Base-by-base conservation (phyloP, 306 rosid genomes). In the Pachyrhizus erosus region DNA sequence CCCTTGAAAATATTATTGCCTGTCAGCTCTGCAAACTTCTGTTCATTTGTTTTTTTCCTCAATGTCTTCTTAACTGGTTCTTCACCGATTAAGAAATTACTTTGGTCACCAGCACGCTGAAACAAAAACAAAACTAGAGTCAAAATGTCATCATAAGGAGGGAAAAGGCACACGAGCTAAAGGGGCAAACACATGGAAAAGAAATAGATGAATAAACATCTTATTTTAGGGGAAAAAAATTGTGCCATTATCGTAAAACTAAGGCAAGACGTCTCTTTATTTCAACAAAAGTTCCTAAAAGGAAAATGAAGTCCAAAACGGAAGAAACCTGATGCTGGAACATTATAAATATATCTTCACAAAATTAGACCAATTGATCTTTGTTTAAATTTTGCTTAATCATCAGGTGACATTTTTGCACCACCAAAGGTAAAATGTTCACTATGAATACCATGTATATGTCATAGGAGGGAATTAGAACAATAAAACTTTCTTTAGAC, bases 101-200 rank as follows among this genome's bases (percentile, higher is more conserved):
- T 90, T 88, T 83, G 97, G 48, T 91, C 94, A 69, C 91, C 97
- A 14, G 94, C 95, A 75, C 90, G 93, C 98, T 95, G 67, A 39
- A 40, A 65, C 76, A 43, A 70, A 24, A 39, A 64, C 2, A 23
- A 70, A 42, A 39, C 51, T 2, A 24, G 65, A 48, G 60, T 84
- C 71, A 83, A 57, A 71, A 70, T 76, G 73, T 34, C 10, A 24
- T 26, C 39, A 70, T n/a, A 29, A 49, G 15, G 23, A 39, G 57
- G 48, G 69, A 64, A n/a, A 64, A 70, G 34, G n/a, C 73, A 33
- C 31, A 33, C 14, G 48, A 29, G 26, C 37, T 21, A 20, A 61
- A 26, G 26, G 70, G 48, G 37, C 21, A 14, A 39, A 24, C 39
- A 62, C 40, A 46, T 34, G 66, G 6, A 49, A 33, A 51, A 43